These are phyloP conservation scores for Acaromyces ingoldii DNA, from an alignment of 1,284 basidiomycete species.

Conservation along the genomic window DNA sequence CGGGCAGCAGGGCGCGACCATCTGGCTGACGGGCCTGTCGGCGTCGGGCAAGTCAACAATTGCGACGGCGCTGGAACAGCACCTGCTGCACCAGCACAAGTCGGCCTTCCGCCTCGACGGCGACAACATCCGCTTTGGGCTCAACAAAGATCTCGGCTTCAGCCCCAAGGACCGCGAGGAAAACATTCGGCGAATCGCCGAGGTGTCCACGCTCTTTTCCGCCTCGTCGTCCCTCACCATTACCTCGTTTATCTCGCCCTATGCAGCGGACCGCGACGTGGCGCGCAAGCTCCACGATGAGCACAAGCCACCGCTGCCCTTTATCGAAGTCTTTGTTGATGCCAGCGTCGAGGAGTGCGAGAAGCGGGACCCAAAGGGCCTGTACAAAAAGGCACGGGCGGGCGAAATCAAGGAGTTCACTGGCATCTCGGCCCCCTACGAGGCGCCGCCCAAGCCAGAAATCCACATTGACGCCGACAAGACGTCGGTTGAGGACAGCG, in stretches of 20 bases:
- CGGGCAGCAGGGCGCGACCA: constrained; percentile 25
- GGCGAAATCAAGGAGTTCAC: constrained; percentile 99
- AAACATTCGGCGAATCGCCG: constrained; percentile 95
- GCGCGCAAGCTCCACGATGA: constrained; percentile 73
- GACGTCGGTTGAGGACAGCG: constrained; percentile 71
- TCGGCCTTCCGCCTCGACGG: constrained; percentile 91
- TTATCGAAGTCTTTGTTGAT: constrained; percentile 88
- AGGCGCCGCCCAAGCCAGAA: constrained; percentile 78
- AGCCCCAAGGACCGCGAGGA: constrained; percentile 90
- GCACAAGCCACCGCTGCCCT: constrained; percentile 64
- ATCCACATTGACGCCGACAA: constrained; percentile 88
- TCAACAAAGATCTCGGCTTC: constrained; percentile 98
- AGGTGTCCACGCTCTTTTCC: constrained; percentile 76
- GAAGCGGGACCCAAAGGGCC: constrained; percentile 88
- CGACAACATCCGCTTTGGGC: constrained; percentile 91
- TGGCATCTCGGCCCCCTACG: constrained; percentile 94
- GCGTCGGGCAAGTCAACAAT: constrained; percentile 74
- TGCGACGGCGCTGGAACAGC: constrained; percentile 92
- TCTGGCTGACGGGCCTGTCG: constrained; percentile 43
- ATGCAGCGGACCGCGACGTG: constrained; percentile 71
- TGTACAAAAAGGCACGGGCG: constrained; percentile 93
- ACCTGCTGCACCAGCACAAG: constrained; percentile 78
- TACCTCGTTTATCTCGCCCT: constrained; percentile 99
- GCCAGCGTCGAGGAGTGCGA: constrained; percentile 85
- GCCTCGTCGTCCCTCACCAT: constrained; percentile 78